phyloP scores from a whole-genome alignment of 2,329 filamentous ascomycete species.

The Cladorrhinum sp. region DNA sequence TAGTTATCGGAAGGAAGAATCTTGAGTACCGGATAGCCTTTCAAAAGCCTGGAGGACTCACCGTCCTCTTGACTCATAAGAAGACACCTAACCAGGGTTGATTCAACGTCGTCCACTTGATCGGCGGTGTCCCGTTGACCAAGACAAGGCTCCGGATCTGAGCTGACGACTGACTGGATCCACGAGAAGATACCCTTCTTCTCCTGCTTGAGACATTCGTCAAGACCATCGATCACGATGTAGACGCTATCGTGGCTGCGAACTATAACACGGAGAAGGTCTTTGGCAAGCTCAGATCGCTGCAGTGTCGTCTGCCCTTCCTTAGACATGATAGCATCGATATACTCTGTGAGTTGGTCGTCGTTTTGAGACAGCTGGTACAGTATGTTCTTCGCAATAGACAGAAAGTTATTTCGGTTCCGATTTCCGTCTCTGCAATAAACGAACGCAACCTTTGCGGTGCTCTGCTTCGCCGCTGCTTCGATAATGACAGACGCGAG shows the following conservation, averaged over 20 bases:
- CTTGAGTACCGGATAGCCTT: conserved; percentile 1
- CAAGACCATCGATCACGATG: no score
- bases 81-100: not conserved
- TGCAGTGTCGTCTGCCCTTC: not conserved
- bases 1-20: not conserved
- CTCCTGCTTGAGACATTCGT: no score
- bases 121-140: no score
- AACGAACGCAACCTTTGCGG: not conserved
- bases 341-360: not conserved
- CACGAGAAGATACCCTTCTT: not conserved
- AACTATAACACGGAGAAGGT: not conserved
- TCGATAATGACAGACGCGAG: not conserved
- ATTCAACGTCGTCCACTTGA: not conserved
- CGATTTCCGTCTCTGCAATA: not conserved
- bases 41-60: conserved; percentile 2
- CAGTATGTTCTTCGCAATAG: not conserved
- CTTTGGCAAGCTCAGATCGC: not conserved
- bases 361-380: not conserved
- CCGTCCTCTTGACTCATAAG: not conserved
- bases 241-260: not conserved
- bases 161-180: not conserved
- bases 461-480: not conserved
- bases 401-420: not conserved
- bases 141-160: no score
- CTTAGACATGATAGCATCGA: conserved; percentile 4